Percentiles rank a stretch among this genome's conserved stretches.
Conservation (phyloP, 2,329 filamentous ascomycete genomes). For the Arachnomyces sp. region DNA sequence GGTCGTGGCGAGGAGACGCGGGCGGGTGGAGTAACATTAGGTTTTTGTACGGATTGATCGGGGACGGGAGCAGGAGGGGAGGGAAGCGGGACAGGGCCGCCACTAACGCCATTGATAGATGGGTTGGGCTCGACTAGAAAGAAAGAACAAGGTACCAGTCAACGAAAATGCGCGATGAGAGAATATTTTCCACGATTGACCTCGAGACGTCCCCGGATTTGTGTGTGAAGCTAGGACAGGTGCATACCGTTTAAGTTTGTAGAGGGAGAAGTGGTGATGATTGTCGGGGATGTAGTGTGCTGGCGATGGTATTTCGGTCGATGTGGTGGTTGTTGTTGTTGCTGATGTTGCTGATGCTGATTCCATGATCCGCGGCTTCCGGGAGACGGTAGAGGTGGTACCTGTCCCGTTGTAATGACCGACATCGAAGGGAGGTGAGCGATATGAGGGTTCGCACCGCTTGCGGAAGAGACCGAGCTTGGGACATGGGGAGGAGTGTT, state of each 20-base stretch:
- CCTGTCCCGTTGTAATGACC: slow-evolving; percentile 69
- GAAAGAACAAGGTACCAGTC: slow-evolving; percentile 17
- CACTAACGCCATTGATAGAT: slow-evolving; percentile 26
- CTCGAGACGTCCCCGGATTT: not conserved
- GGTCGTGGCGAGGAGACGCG: slow-evolving; percentile 43
- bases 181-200: not conserved
- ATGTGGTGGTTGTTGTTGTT: slow-evolving; percentile 3
- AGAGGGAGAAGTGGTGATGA: slow-evolving; percentile 44
- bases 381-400: slow-evolving; percentile 74
- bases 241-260: slow-evolving; percentile 23
- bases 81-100: slow-evolving; percentile 10
- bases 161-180: slow-evolving; percentile 21
- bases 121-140: slow-evolving; percentile 31
- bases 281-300: slow-evolving; percentile 73
- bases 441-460: slow-evolving; percentile 32
- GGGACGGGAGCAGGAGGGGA: slow-evolving; percentile 36
- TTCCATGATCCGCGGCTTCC: slow-evolving; percentile 53
- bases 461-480: slow-evolving; percentile 32
- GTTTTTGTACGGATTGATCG: slow-evolving; percentile 36
- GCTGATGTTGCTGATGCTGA: slow-evolving; percentile 21
- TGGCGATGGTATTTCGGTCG: slow-evolving; percentile 30
- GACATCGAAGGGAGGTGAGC: slow-evolving; percentile 60
- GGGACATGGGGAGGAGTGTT: slow-evolving; percentile 36
- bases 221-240: slow-evolving; percentile 6
- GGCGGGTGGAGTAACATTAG: slow-evolving; percentile 40